phyloP scores from a whole-genome alignment of 441 rosid genomes.

The Euphorbia celastroides region DNA sequence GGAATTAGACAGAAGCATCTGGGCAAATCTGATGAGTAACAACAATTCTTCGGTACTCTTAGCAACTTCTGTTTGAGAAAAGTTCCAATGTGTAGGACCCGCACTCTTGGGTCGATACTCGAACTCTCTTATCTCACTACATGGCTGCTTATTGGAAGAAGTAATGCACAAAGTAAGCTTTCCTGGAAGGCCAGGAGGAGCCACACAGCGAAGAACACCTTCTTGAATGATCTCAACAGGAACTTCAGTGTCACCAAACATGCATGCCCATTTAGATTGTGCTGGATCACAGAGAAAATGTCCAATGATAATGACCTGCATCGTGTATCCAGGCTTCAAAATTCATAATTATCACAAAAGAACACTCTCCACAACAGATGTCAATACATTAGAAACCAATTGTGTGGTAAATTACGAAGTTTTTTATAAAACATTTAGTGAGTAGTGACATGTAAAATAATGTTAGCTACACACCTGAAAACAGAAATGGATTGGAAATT shows the following conservation, averaged over 20 bases:
- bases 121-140: slow-evolving; percentile 72
- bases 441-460: neutral
- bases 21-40: slow-evolving; percentile 62
- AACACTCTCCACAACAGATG: neutral
- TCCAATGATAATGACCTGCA: slow-evolving; percentile 88
- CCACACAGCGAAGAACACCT: slow-evolving; percentile 71
- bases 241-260: slow-evolving; percentile 86
- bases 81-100: slow-evolving; percentile 27
- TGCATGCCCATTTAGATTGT: slow-evolving; percentile 66
- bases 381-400: slow-evolving; percentile 5
- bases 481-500: neutral
- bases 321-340: slow-evolving; percentile 17
- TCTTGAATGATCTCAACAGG: slow-evolving; percentile 71
- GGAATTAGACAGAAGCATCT: slow-evolving; percentile 51
- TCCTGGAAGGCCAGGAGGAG: slow-evolving; percentile 73
- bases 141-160: slow-evolving; percentile 54
- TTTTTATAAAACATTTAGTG: neutral
- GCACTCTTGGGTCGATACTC: slow-evolving; percentile 54
- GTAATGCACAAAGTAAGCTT: slow-evolving; percentile 73
- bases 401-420: neutral
- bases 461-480: neutral
- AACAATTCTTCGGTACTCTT: slow-evolving; percentile 53
- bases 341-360: neutral
- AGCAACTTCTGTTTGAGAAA: slow-evolving; percentile 27
- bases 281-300: slow-evolving; percentile 76